phyloP scores from a whole-genome alignment of 2,329 filamentous ascomycete genomes.

The Colletotrichum agaves region DNA sequence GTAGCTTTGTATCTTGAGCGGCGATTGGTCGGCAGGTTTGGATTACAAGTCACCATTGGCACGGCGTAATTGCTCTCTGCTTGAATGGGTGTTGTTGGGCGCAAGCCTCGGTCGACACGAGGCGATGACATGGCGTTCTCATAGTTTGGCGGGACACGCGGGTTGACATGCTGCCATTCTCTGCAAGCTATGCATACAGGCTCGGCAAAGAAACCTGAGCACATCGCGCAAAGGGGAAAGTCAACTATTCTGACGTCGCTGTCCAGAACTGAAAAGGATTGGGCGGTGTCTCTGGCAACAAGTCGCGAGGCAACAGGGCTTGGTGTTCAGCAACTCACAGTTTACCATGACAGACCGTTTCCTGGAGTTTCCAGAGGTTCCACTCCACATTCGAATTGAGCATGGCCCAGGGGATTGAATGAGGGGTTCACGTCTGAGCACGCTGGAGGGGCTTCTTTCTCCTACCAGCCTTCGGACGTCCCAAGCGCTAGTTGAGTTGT shows the following conservation, averaged over 20 bases:
- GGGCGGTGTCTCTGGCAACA: not conserved
- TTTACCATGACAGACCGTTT: constrained; percentile 13
- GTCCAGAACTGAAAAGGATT: not conserved
- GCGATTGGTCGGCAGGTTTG: constrained; percentile 11
- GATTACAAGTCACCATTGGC: constrained; percentile 17
- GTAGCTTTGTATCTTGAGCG: not conserved
- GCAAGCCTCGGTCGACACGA: constrained; percentile 26
- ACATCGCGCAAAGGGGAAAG: not conserved
- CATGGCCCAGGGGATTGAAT: constrained; percentile 17
- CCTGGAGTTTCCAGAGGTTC: constrained; percentile 6
- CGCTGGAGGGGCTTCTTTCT: constrained; percentile 18
- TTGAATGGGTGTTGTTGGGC: constrained; percentile 2
- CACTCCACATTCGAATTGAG: constrained; percentile 7
- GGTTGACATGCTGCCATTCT: constrained; percentile 12
- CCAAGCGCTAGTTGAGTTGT: constrained; percentile 28
- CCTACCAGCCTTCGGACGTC: constrained; percentile 30
- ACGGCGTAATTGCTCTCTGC: constrained; percentile 12
- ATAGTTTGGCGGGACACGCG: constrained; percentile 16
- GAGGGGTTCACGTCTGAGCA: constrained; percentile 22
- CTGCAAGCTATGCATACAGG: constrained; percentile 9
- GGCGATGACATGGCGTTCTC: constrained; percentile 21
- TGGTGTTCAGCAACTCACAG: not conserved
- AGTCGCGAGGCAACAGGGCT: not conserved
- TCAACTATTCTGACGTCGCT: constrained; percentile 22
- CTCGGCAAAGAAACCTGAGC: not conserved